Evolutionary conservation across 2,329 filamentous ascomycete genomes (phyloP).

Genomic region (Stagonosporopsis vannaccii): DNA sequence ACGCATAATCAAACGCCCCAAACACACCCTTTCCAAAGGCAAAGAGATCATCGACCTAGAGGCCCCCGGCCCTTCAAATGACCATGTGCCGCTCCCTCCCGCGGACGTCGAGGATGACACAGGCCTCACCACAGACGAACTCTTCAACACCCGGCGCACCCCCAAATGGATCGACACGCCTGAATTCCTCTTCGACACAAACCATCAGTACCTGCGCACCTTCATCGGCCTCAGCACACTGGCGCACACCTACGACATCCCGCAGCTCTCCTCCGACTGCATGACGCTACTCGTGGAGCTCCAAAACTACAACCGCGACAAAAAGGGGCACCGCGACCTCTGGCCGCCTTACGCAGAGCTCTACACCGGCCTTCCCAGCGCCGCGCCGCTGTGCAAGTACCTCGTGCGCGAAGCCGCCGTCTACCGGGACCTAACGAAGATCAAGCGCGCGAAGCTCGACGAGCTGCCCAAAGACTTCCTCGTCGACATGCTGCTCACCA

Average conservation of each 20-base stretch:
- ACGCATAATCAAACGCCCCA: constrained; percentile 15
- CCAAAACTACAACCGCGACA: constrained; percentile 20
- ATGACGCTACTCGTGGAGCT: constrained; percentile 19
- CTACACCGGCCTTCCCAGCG: constrained; percentile 8
- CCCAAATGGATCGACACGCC: constrained; percentile 14
- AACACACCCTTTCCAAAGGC: constrained; percentile 5
- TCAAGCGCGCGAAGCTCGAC: constrained; percentile 13
- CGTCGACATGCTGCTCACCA: constrained; percentile 20
- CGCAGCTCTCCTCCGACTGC: constrained; percentile 17
- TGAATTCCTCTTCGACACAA: constrained; percentile 20
- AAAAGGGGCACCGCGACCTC: constrained; percentile 6
- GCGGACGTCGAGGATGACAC: constrained; percentile 3
- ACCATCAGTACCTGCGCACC: constrained; percentile 17
- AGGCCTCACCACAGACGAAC: constrained; percentile 5
- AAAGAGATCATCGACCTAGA: constrained; percentile 10
- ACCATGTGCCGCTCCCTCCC: background rate
- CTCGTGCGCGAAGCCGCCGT: constrained; percentile 18
- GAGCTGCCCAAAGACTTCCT: constrained; percentile 19
- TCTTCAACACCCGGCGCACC: constrained; percentile 14
- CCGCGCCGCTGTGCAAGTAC: constrained; percentile 13
- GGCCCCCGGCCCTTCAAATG: background rate
- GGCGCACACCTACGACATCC: constrained; percentile 21
- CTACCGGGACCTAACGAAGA: constrained; percentile 14
- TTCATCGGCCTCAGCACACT: constrained; percentile 26
- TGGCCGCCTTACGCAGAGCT: constrained; percentile 15